Evolutionary conservation across 441 rosid genomes (phyloP).

Genomic region (Breynia disticha): DNA sequence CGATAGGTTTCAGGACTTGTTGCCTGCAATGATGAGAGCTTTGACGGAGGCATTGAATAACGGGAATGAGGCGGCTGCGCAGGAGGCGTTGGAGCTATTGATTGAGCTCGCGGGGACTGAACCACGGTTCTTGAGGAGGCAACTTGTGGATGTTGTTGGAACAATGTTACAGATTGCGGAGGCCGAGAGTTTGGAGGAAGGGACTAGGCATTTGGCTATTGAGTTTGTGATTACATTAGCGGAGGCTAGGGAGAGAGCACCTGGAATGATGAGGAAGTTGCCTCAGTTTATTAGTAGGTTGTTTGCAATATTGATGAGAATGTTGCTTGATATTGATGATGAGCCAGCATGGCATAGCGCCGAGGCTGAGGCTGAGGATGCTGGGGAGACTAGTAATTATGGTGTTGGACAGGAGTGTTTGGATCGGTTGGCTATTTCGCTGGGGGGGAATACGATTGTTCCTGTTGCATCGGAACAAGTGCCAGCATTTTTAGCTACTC

Average conservation of each 20-base stretch:
- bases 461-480: conserved; percentile 94
- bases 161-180: conserved; percentile 94
- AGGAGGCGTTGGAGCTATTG: conserved; percentile 87
- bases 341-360: conserved; percentile 93
- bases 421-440: conserved; percentile 85
- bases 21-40: conserved; percentile 90
- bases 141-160: conserved; percentile 80
- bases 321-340: conserved; percentile 87
- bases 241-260: conserved; percentile 94
- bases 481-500: conserved; percentile 76
- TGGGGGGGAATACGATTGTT: conserved; percentile 94
- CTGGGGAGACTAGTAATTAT: conserved; percentile 86
- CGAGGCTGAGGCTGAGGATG: conserved; percentile 88
- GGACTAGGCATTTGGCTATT: conserved; percentile 81
- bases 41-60: conserved; percentile 86
- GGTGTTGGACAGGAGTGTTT: conserved; percentile 96
- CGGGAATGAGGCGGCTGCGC: conserved; percentile 89
- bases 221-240: conserved; percentile 93
- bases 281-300: conserved; percentile 90
- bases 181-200: conserved; percentile 90
- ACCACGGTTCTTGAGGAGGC: conserved; percentile 84
- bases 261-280: conserved; percentile 96
- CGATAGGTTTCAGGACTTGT: conserved; percentile 89
- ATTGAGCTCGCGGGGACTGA: conserved; percentile 96
- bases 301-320: conserved; percentile 79